phyloP scores from a whole-genome alignment of 257 asterid genomes.

The Solanum sitiens region DNA sequence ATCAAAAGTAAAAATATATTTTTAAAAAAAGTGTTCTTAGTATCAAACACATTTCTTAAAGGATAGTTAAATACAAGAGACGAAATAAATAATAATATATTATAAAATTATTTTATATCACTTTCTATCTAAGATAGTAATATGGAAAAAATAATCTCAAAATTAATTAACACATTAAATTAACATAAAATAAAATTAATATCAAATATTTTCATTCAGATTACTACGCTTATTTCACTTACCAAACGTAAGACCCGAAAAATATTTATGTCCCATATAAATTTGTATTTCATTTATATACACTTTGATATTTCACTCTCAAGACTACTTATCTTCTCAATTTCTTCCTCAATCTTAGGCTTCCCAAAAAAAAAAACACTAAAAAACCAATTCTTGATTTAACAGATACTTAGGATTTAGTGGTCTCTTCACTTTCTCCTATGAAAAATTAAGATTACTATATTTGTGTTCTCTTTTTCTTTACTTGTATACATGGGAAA shows the following conservation, averaged over 20 bases:
- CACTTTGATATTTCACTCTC: constrained; percentile 3
- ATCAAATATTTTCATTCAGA: rapidly evolving
- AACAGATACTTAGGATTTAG: constrained; percentile 4
- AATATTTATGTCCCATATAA: not conserved
- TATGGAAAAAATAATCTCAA: not conserved
- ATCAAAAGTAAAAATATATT: not conserved
- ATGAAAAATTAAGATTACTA: constrained; percentile 1
- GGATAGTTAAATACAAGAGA: not conserved
- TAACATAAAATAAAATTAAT: not conserved
- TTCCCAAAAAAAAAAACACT: not conserved
- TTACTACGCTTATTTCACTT: not conserved
- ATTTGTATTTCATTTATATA: not conserved
- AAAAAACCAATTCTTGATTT: not conserved
- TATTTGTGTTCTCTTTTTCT: constrained; percentile 7
- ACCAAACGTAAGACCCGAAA: rapidly evolving
- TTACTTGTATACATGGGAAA: constrained; percentile 29
- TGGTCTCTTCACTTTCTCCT: constrained; percentile 24
- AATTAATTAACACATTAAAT: not conserved
- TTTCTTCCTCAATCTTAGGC: constrained; percentile 14
- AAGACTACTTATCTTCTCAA: not conserved
- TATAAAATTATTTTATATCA: not conserved
- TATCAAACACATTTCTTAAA: not conserved
- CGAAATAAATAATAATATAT: not conserved
- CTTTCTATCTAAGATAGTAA: no score
- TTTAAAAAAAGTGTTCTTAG: not conserved